A percentile compares a stretch with the other conserved stretches of the same genome.
phyloP scores from a whole-genome alignment of 805 yeast species.

The Candida silvatica region DNA sequence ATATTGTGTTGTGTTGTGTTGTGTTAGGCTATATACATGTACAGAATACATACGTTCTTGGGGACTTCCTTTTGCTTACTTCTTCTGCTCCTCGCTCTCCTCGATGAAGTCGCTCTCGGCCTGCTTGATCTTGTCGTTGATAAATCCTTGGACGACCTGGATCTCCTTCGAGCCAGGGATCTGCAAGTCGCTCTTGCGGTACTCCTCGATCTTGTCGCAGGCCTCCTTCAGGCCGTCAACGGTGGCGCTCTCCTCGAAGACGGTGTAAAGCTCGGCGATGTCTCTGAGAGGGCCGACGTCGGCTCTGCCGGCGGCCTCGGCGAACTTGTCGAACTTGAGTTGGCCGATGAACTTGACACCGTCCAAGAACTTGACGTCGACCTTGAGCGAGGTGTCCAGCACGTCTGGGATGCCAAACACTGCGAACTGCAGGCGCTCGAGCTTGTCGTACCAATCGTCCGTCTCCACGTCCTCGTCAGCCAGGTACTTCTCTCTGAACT shows the following conservation, averaged over 20 bases:
- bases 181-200: constrained; percentile 22
- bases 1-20: neutral
- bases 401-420: constrained; percentile 78
- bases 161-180: constrained; percentile 28
- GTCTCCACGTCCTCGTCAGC: constrained; percentile 44
- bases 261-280: constrained; percentile 26
- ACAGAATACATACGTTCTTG: neutral
- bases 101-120: constrained; percentile 8
- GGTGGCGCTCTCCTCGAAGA: constrained; percentile 29
- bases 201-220: constrained; percentile 25
- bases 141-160: constrained; percentile 26
- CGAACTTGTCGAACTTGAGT: constrained; percentile 52
- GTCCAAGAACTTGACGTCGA: constrained; percentile 49
- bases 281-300: constrained; percentile 37
- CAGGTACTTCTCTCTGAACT: constrained; percentile 52
- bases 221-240: constrained; percentile 27
- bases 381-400: constrained; percentile 46
- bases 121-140: constrained; percentile 22
- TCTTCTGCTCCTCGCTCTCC: no score
- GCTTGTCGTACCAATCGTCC: constrained; percentile 52
- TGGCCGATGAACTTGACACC: constrained; percentile 68
- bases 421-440: constrained; percentile 74
- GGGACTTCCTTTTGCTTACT: neutral
- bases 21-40: neutral
- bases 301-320: constrained; percentile 21